Conservation (phyloP, 345 rosid genomes). For the Geranium brycei region DNA sequence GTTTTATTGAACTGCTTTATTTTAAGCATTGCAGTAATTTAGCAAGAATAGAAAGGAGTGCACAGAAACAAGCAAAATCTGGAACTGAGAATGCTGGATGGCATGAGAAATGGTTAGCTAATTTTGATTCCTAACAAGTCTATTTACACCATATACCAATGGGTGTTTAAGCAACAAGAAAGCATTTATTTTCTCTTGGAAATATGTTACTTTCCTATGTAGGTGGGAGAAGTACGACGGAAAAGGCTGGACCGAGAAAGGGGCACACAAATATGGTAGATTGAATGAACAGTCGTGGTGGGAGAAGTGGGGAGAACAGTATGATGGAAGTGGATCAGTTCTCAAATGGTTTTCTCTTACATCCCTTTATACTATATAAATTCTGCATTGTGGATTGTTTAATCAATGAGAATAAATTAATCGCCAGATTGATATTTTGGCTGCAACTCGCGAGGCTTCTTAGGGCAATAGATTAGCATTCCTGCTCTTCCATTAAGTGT, state of each 20-base stretch:
- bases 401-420: no score
- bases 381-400: no score
- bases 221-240: conserved; percentile 99
- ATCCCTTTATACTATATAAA: not conserved
- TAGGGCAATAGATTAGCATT: not conserved
- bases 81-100: conserved; percentile 96
- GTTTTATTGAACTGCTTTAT: not conserved
- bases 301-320: conserved; percentile 99
- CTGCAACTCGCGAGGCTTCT: not conserved
- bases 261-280: conserved; percentile 93
- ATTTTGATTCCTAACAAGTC: conserved; percentile 2
- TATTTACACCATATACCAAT: not conserved
- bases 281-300: conserved; percentile 98
- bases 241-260: conserved; percentile 98
- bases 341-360: conserved; percentile 61
- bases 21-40: conserved; percentile 52
- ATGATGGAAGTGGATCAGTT: conserved; percentile 96
- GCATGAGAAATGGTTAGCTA: conserved; percentile 89
- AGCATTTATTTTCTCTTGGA: not conserved
- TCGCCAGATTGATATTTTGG: no score
- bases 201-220: conserved; percentile 11
- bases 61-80: conserved; percentile 94
- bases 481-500: not conserved
- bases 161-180: not conserved
- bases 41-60: conserved; percentile 96